Conservation (phyloP, 805 yeast species). For the Candida ovalis region DNA sequence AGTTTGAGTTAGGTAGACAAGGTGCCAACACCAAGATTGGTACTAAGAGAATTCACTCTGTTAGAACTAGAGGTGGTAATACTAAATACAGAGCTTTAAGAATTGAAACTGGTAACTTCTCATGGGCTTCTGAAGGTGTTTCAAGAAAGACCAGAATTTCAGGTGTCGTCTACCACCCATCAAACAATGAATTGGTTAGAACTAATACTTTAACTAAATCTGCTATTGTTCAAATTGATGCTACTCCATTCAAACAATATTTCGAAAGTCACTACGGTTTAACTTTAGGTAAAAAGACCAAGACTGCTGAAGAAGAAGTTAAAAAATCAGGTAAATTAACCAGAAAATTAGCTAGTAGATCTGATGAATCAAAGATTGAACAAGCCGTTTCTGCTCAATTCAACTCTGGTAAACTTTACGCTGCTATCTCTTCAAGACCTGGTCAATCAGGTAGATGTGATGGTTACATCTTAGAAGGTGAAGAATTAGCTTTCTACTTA, state of each 20-base stretch:
- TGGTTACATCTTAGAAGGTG: constrained; percentile 99
- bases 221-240: constrained; percentile 99
- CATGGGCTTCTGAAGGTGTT: constrained; percentile 99
- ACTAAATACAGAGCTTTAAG: constrained; percentile 99
- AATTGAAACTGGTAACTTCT: constrained; percentile 98
- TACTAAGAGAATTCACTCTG: constrained; percentile 97
- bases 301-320: constrained; percentile 55
- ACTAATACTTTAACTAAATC: constrained; percentile 99
- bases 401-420: constrained; percentile 98
- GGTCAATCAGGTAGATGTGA: constrained; percentile 99
- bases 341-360: constrained; percentile 93
- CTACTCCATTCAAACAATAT: constrained; percentile 99
- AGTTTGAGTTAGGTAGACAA: constrained; percentile 99
- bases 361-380: constrained; percentile 80
- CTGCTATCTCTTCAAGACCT: constrained; percentile 98
- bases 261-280: constrained; percentile 98
- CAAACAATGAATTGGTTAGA: constrained; percentile 99
- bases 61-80: constrained; percentile 99
- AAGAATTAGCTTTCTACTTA: constrained; percentile 99
- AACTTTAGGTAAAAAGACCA: constrained; percentile 79
- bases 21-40: constrained; percentile 99
- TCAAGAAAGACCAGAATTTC: constrained; percentile 99
- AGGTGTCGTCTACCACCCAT: constrained; percentile 98
- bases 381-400: constrained; percentile 92
- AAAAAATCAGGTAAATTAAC: constrained; percentile 74